Evolutionary conservation across 2,329 filamentous ascomycete genomes (phyloP).

Genomic region (Ophiocordyceps polyrhachis-furcata): DNA sequence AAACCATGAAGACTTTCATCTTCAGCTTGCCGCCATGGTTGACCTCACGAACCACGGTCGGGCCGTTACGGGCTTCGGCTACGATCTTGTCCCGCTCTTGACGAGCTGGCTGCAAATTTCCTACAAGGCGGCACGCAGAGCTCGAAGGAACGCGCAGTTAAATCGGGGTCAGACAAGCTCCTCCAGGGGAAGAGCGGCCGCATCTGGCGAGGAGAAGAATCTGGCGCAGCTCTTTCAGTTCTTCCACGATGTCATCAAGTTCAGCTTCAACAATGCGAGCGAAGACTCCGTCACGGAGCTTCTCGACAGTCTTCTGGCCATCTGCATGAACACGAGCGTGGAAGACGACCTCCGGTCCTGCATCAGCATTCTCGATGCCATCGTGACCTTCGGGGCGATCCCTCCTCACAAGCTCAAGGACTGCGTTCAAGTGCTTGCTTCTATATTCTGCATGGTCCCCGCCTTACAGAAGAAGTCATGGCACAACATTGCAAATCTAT

Average conservation of each 20-base stretch:
- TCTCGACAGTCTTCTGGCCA: constrained; percentile 42
- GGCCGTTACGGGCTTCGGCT: constrained; percentile 46
- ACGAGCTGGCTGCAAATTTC: constrained; percentile 39
- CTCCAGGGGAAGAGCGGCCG: constrained; percentile 17
- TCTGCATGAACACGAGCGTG: constrained; percentile 49
- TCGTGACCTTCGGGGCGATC: constrained; percentile 55
- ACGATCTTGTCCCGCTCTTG: constrained; percentile 43
- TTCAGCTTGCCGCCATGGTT: constrained; percentile 44
- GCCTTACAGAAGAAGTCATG: constrained; percentile 45
- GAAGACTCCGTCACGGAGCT: constrained; percentile 42
- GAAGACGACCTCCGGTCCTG: constrained; percentile 47
- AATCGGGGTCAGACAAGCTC: constrained; percentile 17
- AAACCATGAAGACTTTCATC: constrained; percentile 43
- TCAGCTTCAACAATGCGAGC: constrained; percentile 50
- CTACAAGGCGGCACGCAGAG: constrained; percentile 32
- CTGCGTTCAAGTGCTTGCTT: constrained; percentile 53
- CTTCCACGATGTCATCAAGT: constrained; percentile 52
- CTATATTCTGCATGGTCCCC: constrained; percentile 48
- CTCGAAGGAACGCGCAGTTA: constrained; percentile 26
- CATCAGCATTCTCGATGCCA: constrained; percentile 48
- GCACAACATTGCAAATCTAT: constrained; percentile 51
- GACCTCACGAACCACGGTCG: constrained; percentile 43
- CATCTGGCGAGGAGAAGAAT: constrained; percentile 38
- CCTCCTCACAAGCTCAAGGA: constrained; percentile 41
- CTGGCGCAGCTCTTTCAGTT: constrained; percentile 46